A percentile compares a stretch with the other conserved stretches of the same genome.
These are phyloP conservation scores for Arbutus unedo DNA, from an alignment of 148 eudicot genomes.

Conservation along the genomic window DNA sequence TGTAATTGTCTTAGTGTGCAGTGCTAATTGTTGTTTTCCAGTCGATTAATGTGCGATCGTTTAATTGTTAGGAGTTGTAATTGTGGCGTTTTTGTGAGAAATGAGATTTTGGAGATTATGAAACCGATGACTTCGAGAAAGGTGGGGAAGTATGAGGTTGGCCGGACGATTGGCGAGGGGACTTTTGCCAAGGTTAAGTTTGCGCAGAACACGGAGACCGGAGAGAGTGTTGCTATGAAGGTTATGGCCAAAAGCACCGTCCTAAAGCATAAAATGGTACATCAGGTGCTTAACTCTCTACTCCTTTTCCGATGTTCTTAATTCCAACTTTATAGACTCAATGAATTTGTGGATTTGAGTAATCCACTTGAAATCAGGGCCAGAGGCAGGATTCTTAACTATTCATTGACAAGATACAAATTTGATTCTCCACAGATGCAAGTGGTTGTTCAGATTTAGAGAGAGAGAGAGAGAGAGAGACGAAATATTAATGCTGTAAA, in stretches of 20 bases:
- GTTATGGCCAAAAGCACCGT: constrained; percentile 73
- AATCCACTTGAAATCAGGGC: neutral
- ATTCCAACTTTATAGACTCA: neutral
- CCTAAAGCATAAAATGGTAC: constrained; percentile 84
- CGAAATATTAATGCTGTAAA: too few species aligned
- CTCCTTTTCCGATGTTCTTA: neutral
- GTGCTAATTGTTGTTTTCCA: neutral
- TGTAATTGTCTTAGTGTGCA: neutral
- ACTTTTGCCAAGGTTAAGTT: constrained; percentile 84
- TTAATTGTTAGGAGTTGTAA: neutral
- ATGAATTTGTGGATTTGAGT: neutral
- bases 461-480: too few species aligned
- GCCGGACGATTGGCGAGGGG: constrained; percentile 82
- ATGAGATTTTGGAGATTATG: constrained; percentile 20
- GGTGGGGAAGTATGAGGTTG: constrained; percentile 83
- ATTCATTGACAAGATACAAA: too few species aligned
- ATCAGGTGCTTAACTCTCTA: constrained; percentile 53
- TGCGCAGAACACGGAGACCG: constrained; percentile 63
- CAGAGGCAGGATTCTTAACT: neutral
- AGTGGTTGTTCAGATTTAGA: too few species aligned
- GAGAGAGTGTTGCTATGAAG: constrained; percentile 78
- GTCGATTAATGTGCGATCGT: neutral
- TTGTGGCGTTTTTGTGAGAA: neutral
- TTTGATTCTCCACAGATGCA: too few species aligned
- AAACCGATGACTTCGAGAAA: constrained; percentile 31